These are phyloP conservation scores for Leccinum aurantiacum DNA, from an alignment of 768 basidiomycete genomes.

Conservation along the genomic window DNA sequence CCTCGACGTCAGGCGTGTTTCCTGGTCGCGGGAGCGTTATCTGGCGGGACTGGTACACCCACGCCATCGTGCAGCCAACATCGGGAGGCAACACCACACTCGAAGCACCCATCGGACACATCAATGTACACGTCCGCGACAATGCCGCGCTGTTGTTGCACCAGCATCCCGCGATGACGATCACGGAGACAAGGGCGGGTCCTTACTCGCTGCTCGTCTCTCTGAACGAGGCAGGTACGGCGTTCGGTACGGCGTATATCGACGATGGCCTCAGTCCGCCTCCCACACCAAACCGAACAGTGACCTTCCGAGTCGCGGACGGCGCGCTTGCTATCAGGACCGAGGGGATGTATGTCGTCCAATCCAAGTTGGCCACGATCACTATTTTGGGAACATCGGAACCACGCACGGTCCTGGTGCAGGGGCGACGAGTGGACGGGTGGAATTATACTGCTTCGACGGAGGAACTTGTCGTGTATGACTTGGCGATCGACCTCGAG, in stretches of 20 bases:
- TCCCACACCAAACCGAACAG: slow-evolving; percentile 48
- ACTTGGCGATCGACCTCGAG: slow-evolving; percentile 34
- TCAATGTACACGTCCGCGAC: slow-evolving; percentile 71
- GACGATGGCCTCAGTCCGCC: slow-evolving; percentile 61
- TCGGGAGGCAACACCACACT: slow-evolving; percentile 46
- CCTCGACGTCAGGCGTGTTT: slow-evolving; percentile 49
- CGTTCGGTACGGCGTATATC: slow-evolving; percentile 59
- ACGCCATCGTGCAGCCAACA: slow-evolving; percentile 48
- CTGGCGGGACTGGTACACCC: slow-evolving; percentile 75
- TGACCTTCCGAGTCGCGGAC: slow-evolving; percentile 43
- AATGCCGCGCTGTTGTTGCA: slow-evolving; percentile 63
- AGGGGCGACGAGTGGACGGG: slow-evolving; percentile 33
- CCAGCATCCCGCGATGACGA: slow-evolving; percentile 59
- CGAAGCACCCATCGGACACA: slow-evolving; percentile 64
- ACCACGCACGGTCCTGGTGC: slow-evolving; percentile 40
- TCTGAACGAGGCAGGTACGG: slow-evolving; percentile 43
- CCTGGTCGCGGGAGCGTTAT: slow-evolving; percentile 55
- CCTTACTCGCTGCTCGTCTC: slow-evolving; percentile 64
- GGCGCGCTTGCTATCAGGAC: slow-evolving; percentile 38
- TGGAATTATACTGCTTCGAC: slow-evolving; percentile 42
- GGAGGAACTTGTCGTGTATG: slow-evolving; percentile 41
- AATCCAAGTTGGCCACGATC: slow-evolving; percentile 46
- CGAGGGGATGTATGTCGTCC: slow-evolving; percentile 31
- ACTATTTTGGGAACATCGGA: slow-evolving; percentile 54
- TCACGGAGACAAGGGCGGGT: slow-evolving; percentile 57